These are phyloP conservation scores for Perilla frutescens DNA, from an alignment of 257 asterid species.

Conservation along the genomic window DNA sequence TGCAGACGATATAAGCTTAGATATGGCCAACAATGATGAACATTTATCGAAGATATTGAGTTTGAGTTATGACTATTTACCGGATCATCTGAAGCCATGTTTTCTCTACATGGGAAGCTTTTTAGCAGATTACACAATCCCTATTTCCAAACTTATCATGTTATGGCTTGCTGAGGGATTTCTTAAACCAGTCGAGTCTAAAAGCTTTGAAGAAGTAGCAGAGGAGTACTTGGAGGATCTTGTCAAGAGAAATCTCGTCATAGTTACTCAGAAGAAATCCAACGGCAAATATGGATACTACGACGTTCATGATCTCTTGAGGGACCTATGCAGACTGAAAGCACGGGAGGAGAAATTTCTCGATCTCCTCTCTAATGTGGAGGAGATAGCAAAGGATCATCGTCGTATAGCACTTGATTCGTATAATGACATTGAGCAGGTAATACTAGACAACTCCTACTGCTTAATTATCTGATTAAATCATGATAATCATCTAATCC, in stretches of 20 bases:
- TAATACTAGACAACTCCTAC: not conserved
- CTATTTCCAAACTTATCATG: too few relatives aligned
- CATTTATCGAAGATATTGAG: not conserved
- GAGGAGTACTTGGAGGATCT: constrained; percentile 33
- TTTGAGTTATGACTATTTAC: too few relatives aligned
- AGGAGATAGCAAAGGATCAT: too few relatives aligned
- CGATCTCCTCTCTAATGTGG: too few relatives aligned
- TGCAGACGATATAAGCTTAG: constrained; percentile 25
- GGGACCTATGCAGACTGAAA: constrained; percentile 17
- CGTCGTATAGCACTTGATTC: too few relatives aligned
- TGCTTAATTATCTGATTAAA: too few relatives aligned
- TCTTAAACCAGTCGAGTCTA: not conserved
- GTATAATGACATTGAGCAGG: too few relatives aligned
- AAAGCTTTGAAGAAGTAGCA: constrained; percentile 29
- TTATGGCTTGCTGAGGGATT: not conserved
- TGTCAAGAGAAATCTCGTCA: not conserved
- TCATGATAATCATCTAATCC: too few relatives aligned
- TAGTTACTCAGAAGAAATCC: constrained; percentile 14
- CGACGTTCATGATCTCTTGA: constrained; percentile 33
- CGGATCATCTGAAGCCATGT: too few relatives aligned
- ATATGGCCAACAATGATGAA: constrained; percentile 21
- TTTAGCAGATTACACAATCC: too few relatives aligned
- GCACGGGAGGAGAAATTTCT: not conserved
- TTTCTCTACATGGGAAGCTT: too few relatives aligned
- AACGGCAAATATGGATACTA: constrained; percentile 12